Conservation (phyloP, 2,329 filamentous ascomycete species). For the Cryphonectria parasitica region DNA sequence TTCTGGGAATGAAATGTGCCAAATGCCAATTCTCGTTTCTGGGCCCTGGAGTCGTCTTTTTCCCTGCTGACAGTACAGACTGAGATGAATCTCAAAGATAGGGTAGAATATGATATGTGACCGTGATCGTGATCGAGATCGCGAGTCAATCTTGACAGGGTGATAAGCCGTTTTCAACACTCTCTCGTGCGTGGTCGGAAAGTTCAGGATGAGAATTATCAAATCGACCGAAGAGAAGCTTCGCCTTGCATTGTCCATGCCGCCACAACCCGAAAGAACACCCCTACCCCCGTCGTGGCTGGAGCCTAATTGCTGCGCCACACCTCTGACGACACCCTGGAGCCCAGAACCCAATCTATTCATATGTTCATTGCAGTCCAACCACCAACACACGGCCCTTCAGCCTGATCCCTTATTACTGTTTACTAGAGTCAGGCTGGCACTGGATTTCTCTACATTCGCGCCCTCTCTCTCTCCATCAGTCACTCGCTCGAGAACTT, state of each 20-base stretch:
- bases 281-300: background rate
- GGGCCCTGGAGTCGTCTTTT: background rate
- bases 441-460: background rate
- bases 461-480: background rate
- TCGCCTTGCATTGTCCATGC: background rate
- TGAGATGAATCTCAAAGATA: background rate
- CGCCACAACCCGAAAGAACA: background rate
- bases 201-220: background rate
- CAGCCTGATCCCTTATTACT: conserved; percentile 3
- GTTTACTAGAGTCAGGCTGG: background rate
- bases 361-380: background rate
- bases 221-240: background rate
- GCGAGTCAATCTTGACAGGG: background rate
- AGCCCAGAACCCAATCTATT: background rate
- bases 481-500: conserved; percentile 1
- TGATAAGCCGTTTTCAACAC: background rate
- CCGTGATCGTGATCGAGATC: background rate
- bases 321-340: conserved; percentile 9
- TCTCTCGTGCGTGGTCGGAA: background rate
- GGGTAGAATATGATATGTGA: background rate
- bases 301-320: background rate
- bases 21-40: background rate
- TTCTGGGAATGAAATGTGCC: background rate
- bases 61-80: background rate
- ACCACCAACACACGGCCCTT: conserved; percentile 1